These are phyloP conservation scores for Eryngium alpinum DNA, from an alignment of 140 eudicot species.

Conservation along the genomic window DNA sequence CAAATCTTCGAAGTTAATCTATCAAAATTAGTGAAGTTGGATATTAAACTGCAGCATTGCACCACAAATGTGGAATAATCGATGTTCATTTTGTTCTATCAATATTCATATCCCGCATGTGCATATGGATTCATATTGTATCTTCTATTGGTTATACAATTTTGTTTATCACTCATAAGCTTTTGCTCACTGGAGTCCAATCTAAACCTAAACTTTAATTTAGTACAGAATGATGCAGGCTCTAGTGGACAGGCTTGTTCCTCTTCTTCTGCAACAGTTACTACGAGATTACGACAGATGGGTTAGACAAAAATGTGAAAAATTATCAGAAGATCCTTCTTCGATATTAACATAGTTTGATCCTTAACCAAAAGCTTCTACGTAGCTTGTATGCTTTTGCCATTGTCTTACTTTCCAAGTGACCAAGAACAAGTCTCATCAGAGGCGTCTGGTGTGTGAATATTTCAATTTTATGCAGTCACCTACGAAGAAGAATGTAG, in stretches of 20 bases:
- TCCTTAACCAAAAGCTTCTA: background rate
- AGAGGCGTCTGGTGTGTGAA: no score
- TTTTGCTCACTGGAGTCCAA: background rate
- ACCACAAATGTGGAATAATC: background rate
- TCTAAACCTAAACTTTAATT: conserved; percentile 16
- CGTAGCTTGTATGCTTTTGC: no score
- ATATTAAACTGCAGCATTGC: background rate
- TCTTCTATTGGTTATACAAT: background rate
- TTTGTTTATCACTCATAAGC: background rate
- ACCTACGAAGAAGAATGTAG: no score
- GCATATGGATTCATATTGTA: background rate
- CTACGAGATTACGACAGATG: conserved; percentile 64
- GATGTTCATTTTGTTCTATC: background rate
- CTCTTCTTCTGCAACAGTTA: conserved; percentile 65
- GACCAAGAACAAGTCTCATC: no score
- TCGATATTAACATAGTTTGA: background rate
- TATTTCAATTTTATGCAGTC: no score
- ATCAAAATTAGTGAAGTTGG: background rate
- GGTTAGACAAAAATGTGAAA: conserved; percentile 33
- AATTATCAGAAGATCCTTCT: conserved; percentile 7
- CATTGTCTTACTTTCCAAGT: no score
- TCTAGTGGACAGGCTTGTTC: conserved; percentile 81
- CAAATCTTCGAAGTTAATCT: background rate
- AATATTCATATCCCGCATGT: background rate
- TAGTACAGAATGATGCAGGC: conserved; percentile 81